Percentiles rank a stretch among this genome's conserved stretches.
Evolutionary conservation across 1,284 basidiomycete species (phyloP).

Genomic region (Ustilago curta): DNA sequence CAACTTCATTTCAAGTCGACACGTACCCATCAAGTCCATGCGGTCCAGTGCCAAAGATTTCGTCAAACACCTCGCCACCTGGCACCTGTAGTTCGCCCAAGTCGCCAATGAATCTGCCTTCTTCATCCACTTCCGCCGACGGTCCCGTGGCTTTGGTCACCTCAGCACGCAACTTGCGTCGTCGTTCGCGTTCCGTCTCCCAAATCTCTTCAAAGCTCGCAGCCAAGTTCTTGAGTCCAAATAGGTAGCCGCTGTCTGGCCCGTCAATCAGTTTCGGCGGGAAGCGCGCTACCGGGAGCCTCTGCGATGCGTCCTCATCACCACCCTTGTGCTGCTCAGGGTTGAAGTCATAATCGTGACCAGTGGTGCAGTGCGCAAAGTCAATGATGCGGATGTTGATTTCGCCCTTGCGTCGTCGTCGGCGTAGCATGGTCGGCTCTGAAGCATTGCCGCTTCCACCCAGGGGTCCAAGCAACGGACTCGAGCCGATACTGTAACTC

Average conservation of each 20-base stretch:
- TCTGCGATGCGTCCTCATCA: neutral
- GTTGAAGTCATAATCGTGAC: slow-evolving; percentile 82
- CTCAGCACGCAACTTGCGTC: slow-evolving; percentile 24
- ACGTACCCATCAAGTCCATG: slow-evolving; percentile 56
- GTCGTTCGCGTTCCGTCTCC: slow-evolving; percentile 53
- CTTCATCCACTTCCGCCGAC: slow-evolving; percentile 32
- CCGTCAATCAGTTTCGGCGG: slow-evolving; percentile 88
- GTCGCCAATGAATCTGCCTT: slow-evolving; percentile 38
- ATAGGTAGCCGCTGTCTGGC: slow-evolving; percentile 93
- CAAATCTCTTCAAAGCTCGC: slow-evolving; percentile 75
- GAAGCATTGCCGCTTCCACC: slow-evolving; percentile 6
- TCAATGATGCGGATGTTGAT: slow-evolving; percentile 96
- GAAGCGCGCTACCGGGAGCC: slow-evolving; percentile 72
- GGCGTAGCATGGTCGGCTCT: slow-evolving; percentile 24
- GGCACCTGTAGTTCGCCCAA: slow-evolving; percentile 59
- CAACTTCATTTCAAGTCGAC: slow-evolving; percentile 34
- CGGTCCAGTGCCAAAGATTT: slow-evolving; percentile 63
- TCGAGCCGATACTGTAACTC: slow-evolving; percentile 50
- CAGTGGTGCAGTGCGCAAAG: slow-evolving; percentile 98
- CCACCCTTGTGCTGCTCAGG: neutral
- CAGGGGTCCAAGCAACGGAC: slow-evolving; percentile 37
- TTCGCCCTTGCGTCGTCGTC: slow-evolving; percentile 77
- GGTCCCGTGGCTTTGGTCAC: slow-evolving; percentile 5
- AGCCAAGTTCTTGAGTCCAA: slow-evolving; percentile 83
- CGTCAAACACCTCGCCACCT: slow-evolving; percentile 65